Evolutionary conservation across 164 flowering plant species (phyloP).

Genomic region (Vitis rupestris): DNA sequence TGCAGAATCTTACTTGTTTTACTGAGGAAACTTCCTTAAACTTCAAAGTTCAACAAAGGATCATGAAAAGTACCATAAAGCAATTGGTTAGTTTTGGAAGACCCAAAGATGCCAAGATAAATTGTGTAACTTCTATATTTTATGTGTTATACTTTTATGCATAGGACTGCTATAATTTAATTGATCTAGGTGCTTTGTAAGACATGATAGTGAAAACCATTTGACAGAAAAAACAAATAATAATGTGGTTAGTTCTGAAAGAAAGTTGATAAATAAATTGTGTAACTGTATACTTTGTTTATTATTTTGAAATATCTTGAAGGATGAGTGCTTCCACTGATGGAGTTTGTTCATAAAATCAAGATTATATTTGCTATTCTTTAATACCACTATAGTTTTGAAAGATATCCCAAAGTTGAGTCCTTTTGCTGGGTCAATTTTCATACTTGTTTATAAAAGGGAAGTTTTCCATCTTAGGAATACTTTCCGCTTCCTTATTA

Average conservation of each 20-base stretch:
- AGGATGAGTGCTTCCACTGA: neutral
- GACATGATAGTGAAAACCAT: neutral
- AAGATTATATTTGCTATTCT: neutral
- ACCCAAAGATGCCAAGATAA: too few species aligned
- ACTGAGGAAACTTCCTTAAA: too few species aligned
- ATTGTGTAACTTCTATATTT: too few species aligned
- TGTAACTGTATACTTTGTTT: neutral
- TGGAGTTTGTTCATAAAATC: neutral
- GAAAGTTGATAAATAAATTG: neutral
- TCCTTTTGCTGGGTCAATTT: neutral
- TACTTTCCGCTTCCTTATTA: neutral
- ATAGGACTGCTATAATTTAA: too few species aligned
- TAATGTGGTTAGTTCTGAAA: neutral
- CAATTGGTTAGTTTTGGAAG: too few species aligned
- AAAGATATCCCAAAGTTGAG: neutral
- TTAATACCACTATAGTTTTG: neutral
- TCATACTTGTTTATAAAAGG: neutral
- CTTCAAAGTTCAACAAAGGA: too few species aligned
- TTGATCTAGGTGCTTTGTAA: too few species aligned
- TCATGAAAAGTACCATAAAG: too few species aligned
- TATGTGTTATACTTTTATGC: too few species aligned
- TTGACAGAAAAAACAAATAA: neutral
- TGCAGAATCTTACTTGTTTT: too few species aligned
- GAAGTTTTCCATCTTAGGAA: neutral
- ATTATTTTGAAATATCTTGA: neutral